Base-by-base conservation (phyloP, 2,329 filamentous ascomycete species). In the Diatrype stigma region DNA sequence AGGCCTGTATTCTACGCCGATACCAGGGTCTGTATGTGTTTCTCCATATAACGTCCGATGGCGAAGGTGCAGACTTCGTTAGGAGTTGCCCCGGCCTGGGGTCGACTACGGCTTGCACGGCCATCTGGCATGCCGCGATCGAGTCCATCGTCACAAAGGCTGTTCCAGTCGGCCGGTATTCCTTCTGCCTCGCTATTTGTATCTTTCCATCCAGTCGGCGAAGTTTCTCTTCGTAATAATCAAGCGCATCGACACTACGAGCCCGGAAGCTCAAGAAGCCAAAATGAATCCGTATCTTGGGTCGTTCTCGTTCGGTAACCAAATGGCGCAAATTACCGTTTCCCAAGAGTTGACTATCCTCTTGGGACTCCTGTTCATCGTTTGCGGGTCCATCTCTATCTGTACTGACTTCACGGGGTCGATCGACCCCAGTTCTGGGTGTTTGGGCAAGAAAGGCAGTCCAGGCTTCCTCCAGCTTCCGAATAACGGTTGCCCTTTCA, bases 121-220 rank as follows among this genome's bases (percentile, higher is more conserved):
- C 90, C 91, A 97, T 96, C 73, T 99, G 94, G 60, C 83, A 86
- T 30, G 92, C 87, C 14, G 92, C 89, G 46, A 96, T 94, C 3
- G 90, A 94, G 72, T 96, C 90, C 90, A 99, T 95, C 0, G 94
- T 97, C 37, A 99, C 89, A 68, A 99, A 96, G 1, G 95, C 95
- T 53, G 95, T 80, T 46, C 93, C 87, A 1, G 86, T 92, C 0
- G 94, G 78, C 6, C 79, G 73, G 61, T 91, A 97, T 3, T 87
- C 80, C 67, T 89, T 89, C 62, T 84, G 82, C 26, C 94, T 83
- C 11, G 90, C 82, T 7, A 71, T 70, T 7, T 72, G 69, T 47
- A 99, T 90, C 57, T 85, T 79, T 46, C 89, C 87, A 58, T 99
- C 93, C 2, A 95, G 69, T 16, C 80, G 78, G 23, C 87, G 85